Conservation (phyloP, 1,284 basidiomycete genomes). For the Fistulina hepatica region DNA sequence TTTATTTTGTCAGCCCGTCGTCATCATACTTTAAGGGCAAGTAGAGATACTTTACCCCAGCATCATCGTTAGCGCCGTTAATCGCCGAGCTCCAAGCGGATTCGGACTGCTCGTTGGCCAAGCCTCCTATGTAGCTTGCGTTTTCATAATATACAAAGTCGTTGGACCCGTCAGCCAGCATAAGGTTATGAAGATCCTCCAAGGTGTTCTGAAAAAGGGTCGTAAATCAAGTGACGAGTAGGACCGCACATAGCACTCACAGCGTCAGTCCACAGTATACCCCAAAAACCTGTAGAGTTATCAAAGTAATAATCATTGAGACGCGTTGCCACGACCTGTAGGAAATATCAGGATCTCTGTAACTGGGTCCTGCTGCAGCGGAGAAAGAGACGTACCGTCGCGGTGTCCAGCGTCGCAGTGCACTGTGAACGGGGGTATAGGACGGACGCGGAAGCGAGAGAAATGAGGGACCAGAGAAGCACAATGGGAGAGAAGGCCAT, state of each 20-base stretch:
- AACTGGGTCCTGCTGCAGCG: not conserved
- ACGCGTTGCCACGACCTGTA: conserved; percentile 30
- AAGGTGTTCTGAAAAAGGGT: conserved; percentile 33
- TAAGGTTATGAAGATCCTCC: conserved; percentile 45
- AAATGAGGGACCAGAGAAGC: too few species aligned
- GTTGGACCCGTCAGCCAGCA: conserved; percentile 29
- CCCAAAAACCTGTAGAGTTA: conserved; percentile 1
- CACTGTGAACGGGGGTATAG: conserved; percentile 4
- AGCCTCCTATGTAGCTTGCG: not conserved
- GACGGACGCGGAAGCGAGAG: too few species aligned
- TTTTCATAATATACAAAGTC: not conserved
- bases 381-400: not conserved
- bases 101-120: not conserved
- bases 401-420: conserved; percentile 1
- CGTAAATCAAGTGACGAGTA: not conserved
- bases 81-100: not conserved
- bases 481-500: too few species aligned
- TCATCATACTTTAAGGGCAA: too few species aligned
- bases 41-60: not conserved
- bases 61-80: conserved; percentile 9
- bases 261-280: conserved; percentile 38
- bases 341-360: not conserved
- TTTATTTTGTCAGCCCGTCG: too few species aligned
- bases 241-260: conserved; percentile 21
- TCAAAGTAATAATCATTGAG: conserved; percentile 35